These are phyloP conservation scores for Lunasporangiospora selenospora DNA, from an alignment of 192 early-diverging fungal species.

Conservation along the genomic window DNA sequence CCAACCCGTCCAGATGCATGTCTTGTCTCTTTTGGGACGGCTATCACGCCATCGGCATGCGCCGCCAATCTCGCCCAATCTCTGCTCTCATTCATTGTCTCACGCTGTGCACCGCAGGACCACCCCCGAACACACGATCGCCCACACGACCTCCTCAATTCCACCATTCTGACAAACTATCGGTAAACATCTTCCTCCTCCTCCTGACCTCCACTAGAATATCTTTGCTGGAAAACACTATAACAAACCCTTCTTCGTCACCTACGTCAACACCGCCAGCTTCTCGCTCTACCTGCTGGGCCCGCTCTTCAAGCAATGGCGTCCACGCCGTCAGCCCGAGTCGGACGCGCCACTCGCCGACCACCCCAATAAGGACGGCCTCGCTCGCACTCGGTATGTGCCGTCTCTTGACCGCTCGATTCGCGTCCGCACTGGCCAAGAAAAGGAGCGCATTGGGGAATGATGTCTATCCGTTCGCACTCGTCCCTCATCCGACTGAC, in stretches of 20 bases:
- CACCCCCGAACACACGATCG: too few species aligned
- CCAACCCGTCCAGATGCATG: too few species aligned
- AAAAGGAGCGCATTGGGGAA: too few species aligned
- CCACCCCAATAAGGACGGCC: neutral
- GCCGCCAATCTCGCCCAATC: too few species aligned
- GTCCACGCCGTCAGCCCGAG: slow-evolving; percentile 7
- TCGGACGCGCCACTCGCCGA: neutral
- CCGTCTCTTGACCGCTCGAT: neutral
- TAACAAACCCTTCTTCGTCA: slow-evolving; percentile 74
- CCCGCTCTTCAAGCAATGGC: slow-evolving; percentile 7
- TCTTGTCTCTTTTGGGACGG: too few species aligned
- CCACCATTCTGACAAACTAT: too few species aligned
- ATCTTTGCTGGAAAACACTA: slow-evolving; percentile 66
- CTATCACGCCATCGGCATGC: too few species aligned
- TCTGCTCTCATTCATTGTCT: too few species aligned
- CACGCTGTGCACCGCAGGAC: too few species aligned
- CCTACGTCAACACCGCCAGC: slow-evolving; percentile 71
- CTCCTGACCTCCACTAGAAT: slow-evolving; percentile 49
- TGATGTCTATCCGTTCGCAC: slow-evolving; percentile 3
- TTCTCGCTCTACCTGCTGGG: slow-evolving; percentile 70
- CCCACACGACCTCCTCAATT: too few species aligned
- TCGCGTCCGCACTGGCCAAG: neutral
- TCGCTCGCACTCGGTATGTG: neutral
- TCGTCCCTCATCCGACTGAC: slow-evolving; percentile 15
- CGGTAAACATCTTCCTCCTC: too few species aligned